Conservation (phyloP, 1,139 yeast species). For the Candida sojae region DNA sequence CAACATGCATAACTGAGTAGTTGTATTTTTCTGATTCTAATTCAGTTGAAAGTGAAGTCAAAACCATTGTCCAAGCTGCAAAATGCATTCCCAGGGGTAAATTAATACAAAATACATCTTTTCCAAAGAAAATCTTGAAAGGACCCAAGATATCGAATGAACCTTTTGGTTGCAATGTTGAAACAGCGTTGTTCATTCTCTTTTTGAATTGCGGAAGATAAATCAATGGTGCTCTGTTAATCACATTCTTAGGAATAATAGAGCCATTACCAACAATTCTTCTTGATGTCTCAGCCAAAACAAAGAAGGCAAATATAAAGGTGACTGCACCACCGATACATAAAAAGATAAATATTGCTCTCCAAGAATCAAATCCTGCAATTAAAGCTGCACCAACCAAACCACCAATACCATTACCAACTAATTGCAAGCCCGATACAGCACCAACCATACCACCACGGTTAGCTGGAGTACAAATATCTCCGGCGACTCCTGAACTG, state of each 20-base stretch:
- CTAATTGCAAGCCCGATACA: slow-evolving; percentile 35
- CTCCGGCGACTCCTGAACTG: slow-evolving; percentile 42
- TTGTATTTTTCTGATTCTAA: slow-evolving; percentile 31
- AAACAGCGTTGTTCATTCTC: slow-evolving; percentile 27
- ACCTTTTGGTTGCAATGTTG: slow-evolving; percentile 26
- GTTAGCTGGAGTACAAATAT: slow-evolving; percentile 35
- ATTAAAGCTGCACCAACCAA: slow-evolving; percentile 39
- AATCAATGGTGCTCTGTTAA: slow-evolving; percentile 27
- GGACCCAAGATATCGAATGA: slow-evolving; percentile 29
- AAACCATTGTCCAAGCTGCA: slow-evolving; percentile 39
- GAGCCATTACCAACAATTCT: slow-evolving; percentile 43
- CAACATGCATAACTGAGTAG: slow-evolving; percentile 38
- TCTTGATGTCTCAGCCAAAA: slow-evolving; percentile 40
- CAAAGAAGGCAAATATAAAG: slow-evolving; percentile 21
- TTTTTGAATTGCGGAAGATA: slow-evolving; percentile 24
- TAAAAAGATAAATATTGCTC: slow-evolving; percentile 38
- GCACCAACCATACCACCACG: slow-evolving; percentile 44
- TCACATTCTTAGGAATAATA: slow-evolving; percentile 22
- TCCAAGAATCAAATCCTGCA: slow-evolving; percentile 31
- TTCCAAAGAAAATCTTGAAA: slow-evolving; percentile 27
- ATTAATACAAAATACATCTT: slow-evolving; percentile 25
- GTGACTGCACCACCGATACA: slow-evolving; percentile 40
- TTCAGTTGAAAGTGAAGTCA: slow-evolving; percentile 33
- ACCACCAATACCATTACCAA: slow-evolving; percentile 44
- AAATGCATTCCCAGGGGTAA: slow-evolving; percentile 38